Evolutionary conservation across 208 protist species (phyloP), one percentile per base, ranked within the genome.

Genomic region (Trypanosoma brucei): DNA sequence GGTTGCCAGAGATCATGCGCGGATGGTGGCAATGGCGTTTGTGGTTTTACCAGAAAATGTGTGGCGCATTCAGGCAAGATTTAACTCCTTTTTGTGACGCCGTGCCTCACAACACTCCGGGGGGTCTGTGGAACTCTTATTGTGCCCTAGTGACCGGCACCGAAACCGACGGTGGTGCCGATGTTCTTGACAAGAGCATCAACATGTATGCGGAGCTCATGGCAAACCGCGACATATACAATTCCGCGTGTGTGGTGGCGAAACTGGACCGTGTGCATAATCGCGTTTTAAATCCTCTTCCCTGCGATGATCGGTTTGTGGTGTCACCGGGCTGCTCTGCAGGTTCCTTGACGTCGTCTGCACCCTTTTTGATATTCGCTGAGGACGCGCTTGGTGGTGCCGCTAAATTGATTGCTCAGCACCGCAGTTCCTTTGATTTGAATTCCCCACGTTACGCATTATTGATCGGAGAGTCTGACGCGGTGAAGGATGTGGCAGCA

Each of bases 121-220:
- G 45, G 52, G 36, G n/a, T 37, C 36, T 36, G 9, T 72, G 58
- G 58, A 35, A 14, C 30, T n/a, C 52, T 6, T 72, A 66, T 48
- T 72, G 48, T 50, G 55, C 52, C 37, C n/a, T 46, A 40, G 22
- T 55, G 30, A n/a, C 50, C 39, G 22, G 9, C 11, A 48, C 33
- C 22, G 5, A 59, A n/a, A 37, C 22, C 6, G 53, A 44, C 7
- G 51, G 42, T 63, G 56, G 1, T 30, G 7, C 34, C 31, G 37
- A 5, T 34, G 31, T 46, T 30, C 44, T 42, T 50, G 9, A 14
- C 36, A 34, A 48, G 35, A 35, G 31, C 46, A 2, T 62, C 45
- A 40, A 48, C 36, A 39, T 70, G 30, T 70, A 70, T 33, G 30
- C 52, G n/a, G 30, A 4, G 45, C 57, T 70, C 13, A n/a, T 70